Percentiles rank a stretch among this genome's conserved stretches.
phyloP scores from a whole-genome alignment of 805 yeast species.

The Saturnispora zaruensis region DNA sequence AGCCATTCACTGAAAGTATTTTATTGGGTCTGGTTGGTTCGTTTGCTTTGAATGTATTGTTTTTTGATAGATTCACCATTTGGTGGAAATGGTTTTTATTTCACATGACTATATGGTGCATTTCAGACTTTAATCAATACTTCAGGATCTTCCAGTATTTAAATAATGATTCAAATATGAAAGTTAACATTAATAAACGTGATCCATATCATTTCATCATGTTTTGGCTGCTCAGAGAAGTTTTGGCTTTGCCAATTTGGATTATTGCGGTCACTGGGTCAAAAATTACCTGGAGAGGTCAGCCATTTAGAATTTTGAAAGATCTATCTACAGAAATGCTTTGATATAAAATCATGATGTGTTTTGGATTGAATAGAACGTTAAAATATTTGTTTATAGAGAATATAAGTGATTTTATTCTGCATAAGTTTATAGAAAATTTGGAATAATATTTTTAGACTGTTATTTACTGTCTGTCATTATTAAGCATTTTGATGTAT shows the following conservation, averaged over 20 bases:
- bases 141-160: slow-evolving; percentile 31
- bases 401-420: neutral
- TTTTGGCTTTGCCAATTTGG: slow-evolving; percentile 80
- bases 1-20: slow-evolving; percentile 77
- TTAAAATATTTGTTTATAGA: neutral
- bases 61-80: slow-evolving; percentile 21
- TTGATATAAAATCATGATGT: neutral
- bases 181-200: neutral
- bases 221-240: slow-evolving; percentile 63
- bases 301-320: slow-evolving; percentile 60
- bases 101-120: slow-evolving; percentile 57
- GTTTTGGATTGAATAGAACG: neutral
- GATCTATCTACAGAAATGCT: slow-evolving; percentile 63
- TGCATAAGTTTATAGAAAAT: no score
- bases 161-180: neutral
- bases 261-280: slow-evolving; percentile 69
- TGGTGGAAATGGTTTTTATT: slow-evolving; percentile 31
- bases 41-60: slow-evolving; percentile 43
- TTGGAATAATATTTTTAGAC: no score
- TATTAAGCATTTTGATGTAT: no score
- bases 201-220: slow-evolving; percentile 21
- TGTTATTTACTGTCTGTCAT: no score
- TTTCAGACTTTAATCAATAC: slow-evolving; percentile 55
- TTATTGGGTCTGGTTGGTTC: slow-evolving; percentile 61
- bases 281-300: slow-evolving; percentile 69